Base-by-base conservation (phyloP, 2,329 filamentous ascomycete species). In the Myriangium duriaei region DNA sequence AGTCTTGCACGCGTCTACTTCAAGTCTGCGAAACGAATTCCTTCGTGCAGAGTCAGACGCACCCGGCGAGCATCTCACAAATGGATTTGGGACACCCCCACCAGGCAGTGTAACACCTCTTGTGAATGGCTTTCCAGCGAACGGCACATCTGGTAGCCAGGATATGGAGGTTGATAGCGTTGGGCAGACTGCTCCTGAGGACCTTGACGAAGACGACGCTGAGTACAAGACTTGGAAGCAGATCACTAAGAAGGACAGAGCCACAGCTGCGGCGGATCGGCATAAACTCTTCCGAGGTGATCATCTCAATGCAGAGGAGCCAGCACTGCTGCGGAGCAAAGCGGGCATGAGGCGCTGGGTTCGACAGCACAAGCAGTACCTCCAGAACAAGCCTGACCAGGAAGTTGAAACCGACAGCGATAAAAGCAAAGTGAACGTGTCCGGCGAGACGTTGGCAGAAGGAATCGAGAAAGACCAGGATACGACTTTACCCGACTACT, bases 201-300 rank as follows among this genome's bases (percentile, higher is more conserved):
- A 93, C 48, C 71, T 74, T 10, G 85, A 85, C 48, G 76, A 92
- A 49, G 87, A 96, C 49, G 87, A 96, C 42, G 64, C 72, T 2
- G 88, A 95, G 54, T 94, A 91, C 63, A 93, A 92, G 57, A 82
- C 91, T 24, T 98, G 92, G 91, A 98, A 96, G 63, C 88, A 96
- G 59, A 85, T 94, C 29, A 98, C 91, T 2, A 96, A 96, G 62
- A 95, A 91, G 56, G 87, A 94, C 52, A 79, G 91, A 45, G 91
- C 91, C 3, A 65, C 81, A 15, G 76, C 88, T 37, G 81, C 91
- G 42, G 85, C 87, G 46, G 84, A 94, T 55, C 75, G 91, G 19
- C 79, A 86, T 57, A 74, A 81, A 28, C 72, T 98, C 11, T 94
- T 98, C 62, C 81, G 80, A 44, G 81, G 80, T 35, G 79, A 86